These are phyloP conservation scores for Ananas comosus DNA, from an alignment of 176 grass and related monocot genomes.

Conservation along the genomic window DNA sequence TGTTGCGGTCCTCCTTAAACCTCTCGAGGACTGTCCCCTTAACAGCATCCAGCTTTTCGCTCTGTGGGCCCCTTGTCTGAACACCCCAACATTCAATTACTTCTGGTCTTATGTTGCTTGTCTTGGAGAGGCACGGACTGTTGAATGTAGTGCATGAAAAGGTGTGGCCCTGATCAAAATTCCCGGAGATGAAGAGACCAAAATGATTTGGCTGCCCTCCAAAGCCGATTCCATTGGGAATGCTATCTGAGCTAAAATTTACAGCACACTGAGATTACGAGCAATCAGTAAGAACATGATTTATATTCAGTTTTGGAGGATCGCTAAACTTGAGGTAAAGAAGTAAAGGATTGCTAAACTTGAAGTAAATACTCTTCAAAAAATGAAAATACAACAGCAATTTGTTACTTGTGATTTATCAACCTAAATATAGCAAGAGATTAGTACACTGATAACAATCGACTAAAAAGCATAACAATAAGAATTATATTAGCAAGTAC, in stretches of 20 bases:
- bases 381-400: background rate
- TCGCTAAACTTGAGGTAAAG: too few species aligned
- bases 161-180: slow-evolving; percentile 85
- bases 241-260: slow-evolving; percentile 73
- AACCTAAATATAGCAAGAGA: background rate
- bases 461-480: background rate
- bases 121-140: slow-evolving; percentile 59
- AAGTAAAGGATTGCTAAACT: background rate
- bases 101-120: slow-evolving; percentile 54
- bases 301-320: background rate
- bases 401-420: background rate
- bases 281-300: slow-evolving; percentile 8
- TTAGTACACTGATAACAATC: background rate
- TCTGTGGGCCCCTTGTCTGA: slow-evolving; percentile 33
- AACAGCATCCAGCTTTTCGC: slow-evolving; percentile 28
- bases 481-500: background rate
- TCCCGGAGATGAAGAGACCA: slow-evolving; percentile 83
- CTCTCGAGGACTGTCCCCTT: slow-evolving; percentile 90
- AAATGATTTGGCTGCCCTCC: slow-evolving; percentile 80
- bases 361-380: background rate
- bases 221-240: slow-evolving; percentile 92
- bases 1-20: slow-evolving; percentile 96
- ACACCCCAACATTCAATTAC: slow-evolving; percentile 89
- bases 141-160: slow-evolving; percentile 76
- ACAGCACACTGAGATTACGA: slow-evolving; percentile 49